Evolutionary conservation across 2,329 filamentous ascomycete species (phyloP).

Genomic region (Alternaria rosae): DNA sequence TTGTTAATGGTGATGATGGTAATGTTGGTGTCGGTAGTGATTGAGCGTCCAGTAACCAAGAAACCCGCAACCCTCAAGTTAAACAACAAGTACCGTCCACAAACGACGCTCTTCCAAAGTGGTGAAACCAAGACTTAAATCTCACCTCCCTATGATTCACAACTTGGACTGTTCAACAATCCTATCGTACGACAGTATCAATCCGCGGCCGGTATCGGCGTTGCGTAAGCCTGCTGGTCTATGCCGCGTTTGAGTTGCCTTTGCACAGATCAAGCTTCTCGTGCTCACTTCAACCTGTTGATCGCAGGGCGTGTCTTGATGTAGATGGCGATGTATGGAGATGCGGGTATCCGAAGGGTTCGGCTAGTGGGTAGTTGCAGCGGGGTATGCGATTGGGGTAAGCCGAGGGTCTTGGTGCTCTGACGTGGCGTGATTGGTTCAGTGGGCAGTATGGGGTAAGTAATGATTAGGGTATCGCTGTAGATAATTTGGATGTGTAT

Average conservation of each 20-base stretch:
- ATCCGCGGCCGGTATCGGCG: slow-evolving; percentile 25
- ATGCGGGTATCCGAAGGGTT: background rate
- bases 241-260: background rate
- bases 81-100: background rate
- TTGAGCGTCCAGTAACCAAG: background rate
- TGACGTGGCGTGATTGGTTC: background rate
- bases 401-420: slow-evolving; percentile 1
- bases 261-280: background rate
- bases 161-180: background rate
- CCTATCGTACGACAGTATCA: background rate
- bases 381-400: background rate
- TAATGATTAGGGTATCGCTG: background rate
- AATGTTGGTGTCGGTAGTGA: background rate
- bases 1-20: background rate
- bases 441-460: background rate
- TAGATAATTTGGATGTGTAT: no score
- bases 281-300: background rate
- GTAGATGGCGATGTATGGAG: background rate
- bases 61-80: background rate
- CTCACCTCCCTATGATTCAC: slow-evolving; percentile 9
- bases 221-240: background rate
- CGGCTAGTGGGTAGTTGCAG: background rate
- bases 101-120: background rate
- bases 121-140: background rate
- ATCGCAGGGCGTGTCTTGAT: background rate